Evolutionary conservation across 345 rosid species (phyloP), one percentile per base, ranked within the genome.

Genomic region (Kandelia obovata): DNA sequence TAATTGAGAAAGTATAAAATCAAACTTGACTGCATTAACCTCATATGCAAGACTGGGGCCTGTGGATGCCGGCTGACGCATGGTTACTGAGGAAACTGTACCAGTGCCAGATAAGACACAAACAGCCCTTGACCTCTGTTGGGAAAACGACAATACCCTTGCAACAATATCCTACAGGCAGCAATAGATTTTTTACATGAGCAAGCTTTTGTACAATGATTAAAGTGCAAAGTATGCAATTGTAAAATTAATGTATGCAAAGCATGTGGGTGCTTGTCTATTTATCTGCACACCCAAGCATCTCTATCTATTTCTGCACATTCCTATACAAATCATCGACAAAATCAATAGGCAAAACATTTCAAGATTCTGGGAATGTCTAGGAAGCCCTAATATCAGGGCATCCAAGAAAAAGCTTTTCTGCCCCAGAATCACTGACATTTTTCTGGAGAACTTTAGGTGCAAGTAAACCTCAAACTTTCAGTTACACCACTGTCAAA

Each of bases 101-200:
- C 99, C 99, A 34, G 87, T 79, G 69, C 97, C 99, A 34, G 99
- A 92, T 88, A 96, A 83, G 77, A 96, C 73, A 85, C 96, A 90
- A 20, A 92, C 74, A 77, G 92, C 99, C 72, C 99, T 88, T 37
- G 96, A 91, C 80, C 99, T 83, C 71, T 87, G 97, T 69, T 89
- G 97, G 10, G 99, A 75, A 69, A 96, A 92, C 13, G 91, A 78
- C 78, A 92, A 67, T 68, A 96, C 70, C 81, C 83, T 96, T 16
- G 89, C 85, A 39, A 92, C 96, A 77, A 96, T 84, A 64, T 92
- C 99, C 99, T 96, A 75, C 71, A 61, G 49, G 64, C 2, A 32
- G 28, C 28, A 30, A 64, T 4, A 26, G 10, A 10, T 62, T 32
- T 32, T 46, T 58, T n/a, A 58, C 39, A 68, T 52, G 46, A 39